These are phyloP conservation scores for Drechslerella dactyloides DNA, from an alignment of 2,329 filamentous ascomycete species.

Conservation along the genomic window DNA sequence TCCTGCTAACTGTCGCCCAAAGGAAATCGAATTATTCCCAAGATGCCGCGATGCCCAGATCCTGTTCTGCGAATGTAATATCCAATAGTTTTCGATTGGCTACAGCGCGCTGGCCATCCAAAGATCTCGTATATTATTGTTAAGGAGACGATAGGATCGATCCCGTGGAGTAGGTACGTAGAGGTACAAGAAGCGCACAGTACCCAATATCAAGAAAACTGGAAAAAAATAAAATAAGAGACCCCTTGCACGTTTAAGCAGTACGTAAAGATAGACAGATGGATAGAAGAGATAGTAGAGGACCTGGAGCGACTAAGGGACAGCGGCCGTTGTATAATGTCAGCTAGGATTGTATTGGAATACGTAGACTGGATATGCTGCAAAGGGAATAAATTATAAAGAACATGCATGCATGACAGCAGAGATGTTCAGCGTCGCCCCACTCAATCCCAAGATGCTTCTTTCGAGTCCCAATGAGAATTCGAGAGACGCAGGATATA, in stretches of 20 bases:
- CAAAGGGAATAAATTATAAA: constrained; percentile 14
- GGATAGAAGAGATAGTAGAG: not conserved
- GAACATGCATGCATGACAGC: constrained; percentile 16
- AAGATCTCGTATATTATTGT: not conserved
- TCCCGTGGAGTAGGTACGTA: not conserved
- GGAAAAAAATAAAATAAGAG: no score
- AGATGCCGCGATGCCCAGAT: constrained; percentile 33
- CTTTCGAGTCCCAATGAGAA: constrained; percentile 9
- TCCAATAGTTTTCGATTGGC: constrained; percentile 17
- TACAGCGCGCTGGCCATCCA: constrained; percentile 38
- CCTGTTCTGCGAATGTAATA: constrained; percentile 24
- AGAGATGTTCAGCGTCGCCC: constrained; percentile 20
- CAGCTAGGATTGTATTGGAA: constrained; percentile 4
- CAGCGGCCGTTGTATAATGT: not conserved
- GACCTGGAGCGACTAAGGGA: not conserved
- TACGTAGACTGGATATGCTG: constrained; percentile 10
- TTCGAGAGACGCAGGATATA: constrained; percentile 17
- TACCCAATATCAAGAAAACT: no score
- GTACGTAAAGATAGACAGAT: not conserved
- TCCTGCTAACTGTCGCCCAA: constrained; percentile 6
- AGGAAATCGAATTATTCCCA: constrained; percentile 48
- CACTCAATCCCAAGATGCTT: constrained; percentile 24
- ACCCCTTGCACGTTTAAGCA: no score
- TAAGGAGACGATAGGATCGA: not conserved
- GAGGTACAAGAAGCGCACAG: not conserved